phyloP scores from a whole-genome alignment of 1,284 basidiomycete genomes.

The Rhizopogon hawkerae region DNA sequence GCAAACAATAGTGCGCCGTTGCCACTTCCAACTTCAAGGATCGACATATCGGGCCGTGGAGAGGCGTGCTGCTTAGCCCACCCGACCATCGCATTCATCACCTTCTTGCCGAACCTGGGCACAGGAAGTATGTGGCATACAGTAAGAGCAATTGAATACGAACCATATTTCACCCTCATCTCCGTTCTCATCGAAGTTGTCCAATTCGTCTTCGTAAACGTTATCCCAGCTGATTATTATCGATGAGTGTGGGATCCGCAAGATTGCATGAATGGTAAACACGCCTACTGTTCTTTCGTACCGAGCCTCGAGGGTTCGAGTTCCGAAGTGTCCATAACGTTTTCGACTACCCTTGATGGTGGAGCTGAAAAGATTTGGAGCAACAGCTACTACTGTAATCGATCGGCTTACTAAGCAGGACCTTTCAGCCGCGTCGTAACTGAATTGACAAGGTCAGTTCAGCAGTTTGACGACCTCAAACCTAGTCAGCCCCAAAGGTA shows the following conservation, averaged over 20 bases:
- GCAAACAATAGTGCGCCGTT: constrained; percentile 81
- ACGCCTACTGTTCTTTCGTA: constrained; percentile 52
- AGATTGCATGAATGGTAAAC: background rate
- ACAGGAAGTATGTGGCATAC: background rate
- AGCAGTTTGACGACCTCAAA: too few relatives aligned
- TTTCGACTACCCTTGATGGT: background rate
- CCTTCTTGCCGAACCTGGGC: constrained; percentile 79
- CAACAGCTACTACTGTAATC: background rate
- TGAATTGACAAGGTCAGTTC: too few relatives aligned
- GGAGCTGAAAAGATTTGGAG: background rate
- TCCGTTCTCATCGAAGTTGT: constrained; percentile 72
- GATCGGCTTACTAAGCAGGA: constrained; percentile 19
- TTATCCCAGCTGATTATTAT: constrained; percentile 52
- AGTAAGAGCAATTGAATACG: constrained; percentile 8
- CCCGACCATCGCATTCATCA: constrained; percentile 73
- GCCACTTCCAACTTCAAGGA: constrained; percentile 75
- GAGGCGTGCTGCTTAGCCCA: constrained; percentile 53
- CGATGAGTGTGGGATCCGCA: constrained; percentile 1
- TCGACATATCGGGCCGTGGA: constrained; percentile 33
- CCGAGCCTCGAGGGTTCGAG: constrained; percentile 60
- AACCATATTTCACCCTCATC: constrained; percentile 89
- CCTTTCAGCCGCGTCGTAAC: too few relatives aligned
- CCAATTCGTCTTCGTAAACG: constrained; percentile 64
- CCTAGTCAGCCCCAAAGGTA: too few relatives aligned
- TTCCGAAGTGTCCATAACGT: constrained; percentile 22